phyloP scores from a whole-genome alignment of 306 rosid genomes.

The Inga oerstediana region DNA sequence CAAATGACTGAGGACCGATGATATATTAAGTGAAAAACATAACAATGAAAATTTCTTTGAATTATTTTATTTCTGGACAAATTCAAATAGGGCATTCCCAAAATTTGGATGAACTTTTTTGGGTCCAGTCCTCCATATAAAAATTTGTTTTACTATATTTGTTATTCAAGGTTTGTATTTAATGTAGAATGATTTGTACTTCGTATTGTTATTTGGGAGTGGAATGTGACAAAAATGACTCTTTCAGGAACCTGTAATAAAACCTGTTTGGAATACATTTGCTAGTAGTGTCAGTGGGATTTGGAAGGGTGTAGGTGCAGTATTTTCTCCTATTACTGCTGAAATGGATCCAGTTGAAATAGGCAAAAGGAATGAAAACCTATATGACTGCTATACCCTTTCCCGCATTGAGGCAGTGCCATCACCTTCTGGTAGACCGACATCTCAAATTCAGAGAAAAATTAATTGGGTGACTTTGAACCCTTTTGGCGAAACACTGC shows the following conservation, averaged over 20 bases:
- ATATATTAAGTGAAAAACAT: not conserved
- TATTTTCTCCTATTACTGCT: conserved; percentile 89
- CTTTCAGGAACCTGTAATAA: conserved; percentile 92
- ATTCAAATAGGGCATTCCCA: conserved; percentile 2
- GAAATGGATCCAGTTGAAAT: conserved; percentile 94
- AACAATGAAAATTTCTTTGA: not conserved
- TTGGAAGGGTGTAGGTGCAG: conserved; percentile 98
- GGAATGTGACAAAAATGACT: conserved; percentile 27
- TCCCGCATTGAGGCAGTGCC: conserved; percentile 66
- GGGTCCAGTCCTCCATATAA: not conserved
- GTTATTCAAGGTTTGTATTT: conserved; percentile 9
- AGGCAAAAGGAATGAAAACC: conserved; percentile 61
- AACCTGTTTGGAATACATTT: conserved; percentile 89
- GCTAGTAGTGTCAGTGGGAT: conserved; percentile 91
- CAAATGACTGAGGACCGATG: not conserved
- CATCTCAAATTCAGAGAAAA: conserved; percentile 66
- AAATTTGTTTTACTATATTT: not conserved
- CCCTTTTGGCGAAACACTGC: conserved; percentile 71
- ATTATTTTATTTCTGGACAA: conserved; percentile 3
- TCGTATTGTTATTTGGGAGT: conserved; percentile 7
- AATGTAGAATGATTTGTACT: conserved; percentile 16
- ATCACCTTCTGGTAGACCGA: conserved; percentile 44
- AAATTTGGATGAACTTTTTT: conserved; percentile 2
- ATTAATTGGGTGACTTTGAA: conserved; percentile 93
- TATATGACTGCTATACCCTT: conserved; percentile 90